phyloP scores from a whole-genome alignment of 768 basidiomycete genomes.

The Rhizopogon vesiculosus region DNA sequence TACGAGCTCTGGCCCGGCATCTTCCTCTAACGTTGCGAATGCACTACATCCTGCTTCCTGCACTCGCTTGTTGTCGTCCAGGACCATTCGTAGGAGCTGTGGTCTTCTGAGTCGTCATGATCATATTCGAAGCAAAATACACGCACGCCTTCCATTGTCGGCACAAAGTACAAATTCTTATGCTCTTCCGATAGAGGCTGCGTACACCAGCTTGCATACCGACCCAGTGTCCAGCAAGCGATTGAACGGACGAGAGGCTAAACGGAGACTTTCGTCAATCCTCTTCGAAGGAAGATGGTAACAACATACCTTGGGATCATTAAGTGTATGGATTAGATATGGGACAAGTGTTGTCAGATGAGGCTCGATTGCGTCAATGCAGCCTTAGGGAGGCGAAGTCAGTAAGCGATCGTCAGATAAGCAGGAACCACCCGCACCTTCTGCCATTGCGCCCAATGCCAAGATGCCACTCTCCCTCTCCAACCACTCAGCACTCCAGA shows the following conservation, averaged over 20 bases:
- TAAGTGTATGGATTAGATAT: constrained; percentile 85
- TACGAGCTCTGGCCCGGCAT: constrained; percentile 83
- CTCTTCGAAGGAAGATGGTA: constrained; percentile 3
- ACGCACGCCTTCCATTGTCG: constrained; percentile 95
- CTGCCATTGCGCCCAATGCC: constrained; percentile 96
- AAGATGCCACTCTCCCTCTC: constrained; percentile 94
- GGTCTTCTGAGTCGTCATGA: not conserved
- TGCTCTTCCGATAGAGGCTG: constrained; percentile 81
- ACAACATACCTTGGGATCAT: constrained; percentile 77
- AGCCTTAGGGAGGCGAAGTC: constrained; percentile 49
- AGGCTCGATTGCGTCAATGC: constrained; percentile 92
- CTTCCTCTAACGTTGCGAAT: constrained; percentile 97
- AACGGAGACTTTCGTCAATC: constrained; percentile 4
- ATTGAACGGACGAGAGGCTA: constrained; percentile 97
- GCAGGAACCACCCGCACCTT: constrained; percentile 52
- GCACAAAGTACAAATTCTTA: constrained; percentile 87
- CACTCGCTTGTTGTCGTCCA: constrained; percentile 98
- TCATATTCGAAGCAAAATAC: constrained; percentile 11
- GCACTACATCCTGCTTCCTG: constrained; percentile 99
- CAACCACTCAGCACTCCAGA: constrained; percentile 92
- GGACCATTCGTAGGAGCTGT: constrained; percentile 93
- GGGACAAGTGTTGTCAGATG: constrained; percentile 92
- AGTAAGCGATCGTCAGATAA: constrained; percentile 1
- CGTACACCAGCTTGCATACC: constrained; percentile 98
- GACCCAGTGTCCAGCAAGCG: constrained; percentile 98